Evolutionary conservation across 441 rosid species (phyloP), one percentile per base, ranked within the genome.

Genomic region (Gossypium gossypioides): DNA sequence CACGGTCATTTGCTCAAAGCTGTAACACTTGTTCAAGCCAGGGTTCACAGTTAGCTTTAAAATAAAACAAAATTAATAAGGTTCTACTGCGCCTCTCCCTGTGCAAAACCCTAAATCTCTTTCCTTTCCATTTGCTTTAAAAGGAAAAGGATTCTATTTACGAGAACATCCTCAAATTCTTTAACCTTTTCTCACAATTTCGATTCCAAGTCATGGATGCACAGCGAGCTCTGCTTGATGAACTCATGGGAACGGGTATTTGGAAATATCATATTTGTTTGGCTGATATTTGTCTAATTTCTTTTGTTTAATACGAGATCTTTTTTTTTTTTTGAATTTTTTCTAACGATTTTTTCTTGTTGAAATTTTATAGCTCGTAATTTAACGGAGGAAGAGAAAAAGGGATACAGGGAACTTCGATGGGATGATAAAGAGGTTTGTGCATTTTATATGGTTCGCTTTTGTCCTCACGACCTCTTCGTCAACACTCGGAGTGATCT

Each of bases 351-450:
- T 71, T 67, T 71, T 71, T 34, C 37, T 34, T 6, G 3, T 52
- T 18, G 48, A 24, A 65, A 40, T 9, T 48, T 1, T 15, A 3
- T 29, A 92, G 99, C 89, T 81, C 97, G 97, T 52, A 84, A 96
- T 87, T 80, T 96, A 80, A 96, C 98, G 40, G 96, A 89, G 42
- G 95, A 89, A 63, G 93, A 96, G 86, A 87, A 82, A 75, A 96
- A 87, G 77, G 97, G 89, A 4, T 86, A 83, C 79, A 86, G 79
- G 85, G 99, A 92, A 80, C 69, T 92, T 55, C 85, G 82, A 46
- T 96, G 99, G 99, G 93, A 96, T 69, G 97, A 93, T 12, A 91
- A 87, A 83, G 99, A 91, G 70, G 99, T 96, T n/a, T 96, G 99
- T 77, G 89, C 87, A 2, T 91, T 83, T 72, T 92, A 86, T 72